Conservation (phyloP, 2,329 filamentous ascomycete species). For the Nemania diffusa region DNA sequence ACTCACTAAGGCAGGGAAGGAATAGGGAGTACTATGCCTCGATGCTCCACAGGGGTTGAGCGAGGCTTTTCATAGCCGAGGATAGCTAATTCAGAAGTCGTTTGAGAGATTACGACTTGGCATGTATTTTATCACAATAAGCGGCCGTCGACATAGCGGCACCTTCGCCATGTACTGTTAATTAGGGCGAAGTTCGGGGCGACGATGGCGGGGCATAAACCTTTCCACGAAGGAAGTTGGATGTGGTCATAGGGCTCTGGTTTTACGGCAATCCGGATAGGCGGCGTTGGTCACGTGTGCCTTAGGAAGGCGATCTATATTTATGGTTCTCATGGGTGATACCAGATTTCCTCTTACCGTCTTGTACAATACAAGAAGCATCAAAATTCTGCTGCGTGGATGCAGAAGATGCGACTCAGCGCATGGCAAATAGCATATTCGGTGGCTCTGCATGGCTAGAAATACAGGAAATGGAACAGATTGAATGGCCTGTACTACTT, state of each 20-base stretch:
- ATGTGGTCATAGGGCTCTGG: conserved; percentile 30
- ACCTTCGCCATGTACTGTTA: not conserved
- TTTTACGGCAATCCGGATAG: conserved; percentile 31
- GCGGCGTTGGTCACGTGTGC: conserved; percentile 32
- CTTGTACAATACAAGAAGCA: conserved; percentile 31
- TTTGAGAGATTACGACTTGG: conserved; percentile 4
- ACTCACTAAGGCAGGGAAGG: not conserved
- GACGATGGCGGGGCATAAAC: conserved; percentile 15
- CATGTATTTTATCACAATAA: conserved; percentile 32
- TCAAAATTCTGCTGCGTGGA: conserved; percentile 3
- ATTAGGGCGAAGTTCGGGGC: not conserved
- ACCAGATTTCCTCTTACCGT: conserved; percentile 23
- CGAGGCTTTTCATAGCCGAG: not conserved
- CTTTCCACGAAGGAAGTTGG: conserved; percentile 25
- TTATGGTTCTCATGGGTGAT: conserved; percentile 26
- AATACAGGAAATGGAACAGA: conserved; percentile 19
- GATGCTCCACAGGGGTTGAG: not conserved
- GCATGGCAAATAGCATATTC: not conserved
- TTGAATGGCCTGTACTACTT: not conserved
- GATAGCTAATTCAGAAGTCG: conserved; percentile 9
- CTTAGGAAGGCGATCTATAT: conserved; percentile 30
- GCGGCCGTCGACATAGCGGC: not conserved
- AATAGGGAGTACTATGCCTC: not conserved
- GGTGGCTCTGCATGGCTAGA: conserved; percentile 14
- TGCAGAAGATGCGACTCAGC: not conserved